phyloP scores from a whole-genome alignment of 257 asterid species.

The Cordia subcordata region DNA sequence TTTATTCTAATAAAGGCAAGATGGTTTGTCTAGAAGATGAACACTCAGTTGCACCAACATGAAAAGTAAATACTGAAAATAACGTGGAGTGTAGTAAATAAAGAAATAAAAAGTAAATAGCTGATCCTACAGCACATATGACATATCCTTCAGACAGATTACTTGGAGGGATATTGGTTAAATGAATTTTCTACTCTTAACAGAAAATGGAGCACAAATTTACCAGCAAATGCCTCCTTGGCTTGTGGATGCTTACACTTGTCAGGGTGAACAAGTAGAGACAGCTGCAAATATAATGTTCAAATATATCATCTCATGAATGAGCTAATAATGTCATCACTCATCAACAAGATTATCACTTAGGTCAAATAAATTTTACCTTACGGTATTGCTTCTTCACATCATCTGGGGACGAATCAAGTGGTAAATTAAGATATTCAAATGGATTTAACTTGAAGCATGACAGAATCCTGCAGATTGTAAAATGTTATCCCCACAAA shows the following conservation, averaged over 20 bases:
- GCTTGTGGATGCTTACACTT: slow-evolving; percentile 98
- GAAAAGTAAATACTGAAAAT: too few relatives aligned
- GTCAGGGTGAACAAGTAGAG: slow-evolving; percentile 98
- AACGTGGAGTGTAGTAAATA: too few relatives aligned
- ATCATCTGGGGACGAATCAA: slow-evolving; percentile 67
- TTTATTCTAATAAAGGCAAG: background rate
- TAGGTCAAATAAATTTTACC: slow-evolving; percentile 33
- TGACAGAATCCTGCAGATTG: slow-evolving; percentile 78
- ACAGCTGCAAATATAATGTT: slow-evolving; percentile 47
- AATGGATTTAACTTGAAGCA: slow-evolving; percentile 95
- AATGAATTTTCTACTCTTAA: background rate
- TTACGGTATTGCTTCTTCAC: slow-evolving; percentile 91
- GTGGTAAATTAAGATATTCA: slow-evolving; percentile 84
- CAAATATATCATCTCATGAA: slow-evolving; percentile 13
- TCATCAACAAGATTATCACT: slow-evolving; percentile 2
- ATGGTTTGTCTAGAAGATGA: slow-evolving; percentile 6
- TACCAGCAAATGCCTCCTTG: slow-evolving; percentile 98
- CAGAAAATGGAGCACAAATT: slow-evolving; percentile 2
- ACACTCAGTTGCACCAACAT: background rate
- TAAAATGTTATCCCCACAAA: slow-evolving; percentile 12
- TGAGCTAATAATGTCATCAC: slow-evolving; percentile 4
- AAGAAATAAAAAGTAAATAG: too few relatives aligned
- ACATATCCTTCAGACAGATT: background rate
- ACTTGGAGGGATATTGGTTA: background rate
- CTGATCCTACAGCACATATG: too few relatives aligned